Base-by-base conservation (phyloP, 805 yeast genomes). In the Ogataea dorogensis region DNA sequence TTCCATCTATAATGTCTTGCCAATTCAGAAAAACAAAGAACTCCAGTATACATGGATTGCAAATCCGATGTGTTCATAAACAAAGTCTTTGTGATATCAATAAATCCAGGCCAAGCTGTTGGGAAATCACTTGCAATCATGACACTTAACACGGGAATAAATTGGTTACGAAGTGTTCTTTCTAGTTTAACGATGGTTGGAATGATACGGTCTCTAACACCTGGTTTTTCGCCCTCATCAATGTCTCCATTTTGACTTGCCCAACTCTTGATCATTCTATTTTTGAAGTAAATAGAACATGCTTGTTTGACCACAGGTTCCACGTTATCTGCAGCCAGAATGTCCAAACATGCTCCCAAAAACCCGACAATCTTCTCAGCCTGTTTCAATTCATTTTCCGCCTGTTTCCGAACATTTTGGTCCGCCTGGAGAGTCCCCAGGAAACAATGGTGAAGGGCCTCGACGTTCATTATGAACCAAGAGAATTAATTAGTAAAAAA, bases 271-370 rank as follows among this genome's bases (percentile, higher is more conserved):
- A 71, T 61, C 12, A 88, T 69, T 38, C 79, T 70, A 59, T 91
- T 93, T 56, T 91, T 91, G 63, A 91, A 78, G 59, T 79, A 89
- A 16, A 91, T 81, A 0, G 94, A 93, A 17, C 95, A 85, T 7
- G 96, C 87, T 38, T 78, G 71, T 49, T 81, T 77, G 33, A 86
- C 73, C 18, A 70, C 73, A 1, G 70, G 67, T 13, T 76, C 66
- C 8, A 75, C 77, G 12, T 71, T 75, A 5, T 62, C 61, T 14
- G 76, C 73, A 12, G 72, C 56, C 13, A 87, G 69, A 33, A 88
- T 81, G 54, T 86, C 91, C 30, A 91, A 64, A 58, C 95, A 85
- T 2, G 91, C 89, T 5, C 83, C 83, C 24, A 86, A 63, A 54
- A 89, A 89, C 5, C 95, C 95, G 1, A 84, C 77, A 3, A 70